A percentile compares a stretch with the other conserved stretches of the same genome.
phyloP scores from a whole-genome alignment of 78 protist species.

The Dictyostelium brefeldianum region DNA sequence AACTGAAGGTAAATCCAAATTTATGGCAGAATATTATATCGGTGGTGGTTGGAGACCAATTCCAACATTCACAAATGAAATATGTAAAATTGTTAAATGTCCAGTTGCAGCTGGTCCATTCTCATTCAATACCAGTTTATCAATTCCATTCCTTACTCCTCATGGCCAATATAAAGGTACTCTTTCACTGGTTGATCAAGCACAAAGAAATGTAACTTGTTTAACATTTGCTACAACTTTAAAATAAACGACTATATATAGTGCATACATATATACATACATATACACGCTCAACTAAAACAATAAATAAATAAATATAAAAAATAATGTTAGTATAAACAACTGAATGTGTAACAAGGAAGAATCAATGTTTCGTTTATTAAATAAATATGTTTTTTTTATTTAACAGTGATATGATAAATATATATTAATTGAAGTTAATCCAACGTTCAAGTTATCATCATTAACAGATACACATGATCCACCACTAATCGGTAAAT shows the following conservation, averaged over 20 bases:
- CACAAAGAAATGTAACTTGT: slow-evolving; percentile 40
- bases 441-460: slow-evolving; percentile 11
- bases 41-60: slow-evolving; percentile 37
- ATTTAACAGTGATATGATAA: no score
- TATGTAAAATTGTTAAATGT: slow-evolving; percentile 15
- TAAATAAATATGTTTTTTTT: no score
- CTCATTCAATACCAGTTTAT: not conserved
- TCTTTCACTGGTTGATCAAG: slow-evolving; percentile 20
- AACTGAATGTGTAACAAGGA: no score
- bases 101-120: slow-evolving; percentile 66
- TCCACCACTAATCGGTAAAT: slow-evolving; percentile 55
- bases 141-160: slow-evolving; percentile 56
- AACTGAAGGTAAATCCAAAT: slow-evolving; percentile 21
- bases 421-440: no score
- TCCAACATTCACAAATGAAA: slow-evolving; percentile 43
- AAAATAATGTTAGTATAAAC: no score
- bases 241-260: no score
- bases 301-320: no score
- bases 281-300: no score
- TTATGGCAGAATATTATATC: slow-evolving; percentile 16
- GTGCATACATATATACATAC: no score
- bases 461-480: slow-evolving; percentile 35
- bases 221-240: slow-evolving; percentile 30
- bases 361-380: no score
- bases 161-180: slow-evolving; percentile 41